Base-by-base conservation (phyloP, 2,329 filamentous ascomycete species). In the Ascochyta clinopodiicola region DNA sequence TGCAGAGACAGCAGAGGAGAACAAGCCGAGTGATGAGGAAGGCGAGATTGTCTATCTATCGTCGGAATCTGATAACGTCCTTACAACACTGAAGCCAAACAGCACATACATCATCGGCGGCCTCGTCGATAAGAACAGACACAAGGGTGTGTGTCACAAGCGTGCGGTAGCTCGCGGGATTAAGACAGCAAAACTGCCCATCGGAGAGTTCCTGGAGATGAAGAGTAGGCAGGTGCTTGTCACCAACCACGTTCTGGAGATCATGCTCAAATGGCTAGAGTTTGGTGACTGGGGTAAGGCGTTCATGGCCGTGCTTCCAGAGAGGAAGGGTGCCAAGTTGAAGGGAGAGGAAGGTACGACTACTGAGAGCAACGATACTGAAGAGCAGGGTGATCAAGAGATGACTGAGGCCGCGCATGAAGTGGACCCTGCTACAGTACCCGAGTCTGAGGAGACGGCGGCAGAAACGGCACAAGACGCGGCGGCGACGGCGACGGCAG, bases 161-260 rank as follows among this genome's bases (percentile, higher is more conserved):
- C 84, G 89, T 15, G 95, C 95, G 0, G 81, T 84, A 48, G 86
- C 88, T 50, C 83, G 83, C 59, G 90, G 90, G 0, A 86, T 99
- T 66, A 88, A 89, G 61, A 98, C 95, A 0, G 95, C 94, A 2
- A 93, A 92, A 72, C 76, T 99, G 51, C 95, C 95, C 0, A 98
- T 99, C 67, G 92, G 92, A n/a, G 88, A 98, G 60, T 98, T 91
- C 75, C 88, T 99, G 81, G 84, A 92, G 61, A 96, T 99, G 90
- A 84, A 88, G 51, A 93, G 89, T 66, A 86, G 95, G 29, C 86
- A 89, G 66, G 91, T 99, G 4, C 79, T 99, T 53, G 88, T 94
- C 3, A 97, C 94, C 7, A 99, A 98, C 71, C 95, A 99, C 70
- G 95, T 99, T 1, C 86, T 95, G 42, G 94, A 98, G 77, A 98